phyloP scores from a whole-genome alignment of 768 basidiomycete genomes.

The Suillus subalutaceus region DNA sequence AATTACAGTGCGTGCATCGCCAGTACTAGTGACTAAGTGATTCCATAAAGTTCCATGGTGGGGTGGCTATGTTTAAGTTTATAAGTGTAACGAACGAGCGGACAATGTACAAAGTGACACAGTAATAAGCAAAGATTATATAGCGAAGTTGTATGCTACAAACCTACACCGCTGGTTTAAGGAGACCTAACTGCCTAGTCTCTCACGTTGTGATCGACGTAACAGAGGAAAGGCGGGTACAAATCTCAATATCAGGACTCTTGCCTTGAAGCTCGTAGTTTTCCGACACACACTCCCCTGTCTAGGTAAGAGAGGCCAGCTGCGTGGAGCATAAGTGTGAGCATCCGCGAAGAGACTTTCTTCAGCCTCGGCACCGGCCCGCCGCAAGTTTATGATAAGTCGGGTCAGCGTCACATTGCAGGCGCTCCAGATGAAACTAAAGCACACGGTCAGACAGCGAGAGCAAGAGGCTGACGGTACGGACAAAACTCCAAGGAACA shows the following conservation, averaged over 20 bases:
- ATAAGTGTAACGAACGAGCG: neutral
- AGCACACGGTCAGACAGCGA: slow-evolving; percentile 6
- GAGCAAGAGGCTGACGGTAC: slow-evolving; percentile 7
- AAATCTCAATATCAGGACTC: neutral
- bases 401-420: slow-evolving; percentile 35
- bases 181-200: neutral
- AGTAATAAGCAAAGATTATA: neutral
- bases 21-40: no score
- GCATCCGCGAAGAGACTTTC: neutral
- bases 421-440: slow-evolving; percentile 40
- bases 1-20: neutral
- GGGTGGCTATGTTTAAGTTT: neutral
- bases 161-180: neutral
- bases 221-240: neutral
- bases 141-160: neutral
- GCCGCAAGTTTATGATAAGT: slow-evolving; percentile 38
- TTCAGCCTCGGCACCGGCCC: slow-evolving; percentile 8
- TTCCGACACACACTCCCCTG: neutral
- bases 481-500: slow-evolving; percentile 25
- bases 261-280: slow-evolving; percentile 11
- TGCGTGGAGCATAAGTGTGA: neutral
- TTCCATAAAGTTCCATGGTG: no score
- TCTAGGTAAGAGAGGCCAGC: slow-evolving; percentile 8
- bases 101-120: neutral
- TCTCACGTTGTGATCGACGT: neutral